phyloP scores from a whole-genome alignment of 1,284 basidiomycete species.

The Ustilago shanxiensis region DNA sequence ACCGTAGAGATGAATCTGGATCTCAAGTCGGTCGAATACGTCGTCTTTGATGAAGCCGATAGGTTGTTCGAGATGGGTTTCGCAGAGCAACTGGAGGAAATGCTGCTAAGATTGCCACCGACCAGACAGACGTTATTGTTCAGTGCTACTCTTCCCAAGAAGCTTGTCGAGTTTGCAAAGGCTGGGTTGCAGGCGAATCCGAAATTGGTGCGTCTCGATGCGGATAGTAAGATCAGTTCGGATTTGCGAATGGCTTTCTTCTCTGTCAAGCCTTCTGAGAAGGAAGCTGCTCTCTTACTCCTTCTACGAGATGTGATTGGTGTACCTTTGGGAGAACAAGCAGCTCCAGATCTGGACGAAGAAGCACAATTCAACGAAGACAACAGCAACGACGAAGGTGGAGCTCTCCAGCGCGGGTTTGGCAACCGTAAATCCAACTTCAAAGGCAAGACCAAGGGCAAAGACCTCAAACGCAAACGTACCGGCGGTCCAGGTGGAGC shows the following conservation, averaged over 20 bases:
- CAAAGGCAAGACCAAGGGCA: constrained; percentile 40
- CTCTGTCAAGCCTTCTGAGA: constrained; percentile 90
- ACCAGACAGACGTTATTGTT: constrained; percentile 92
- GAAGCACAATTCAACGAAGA: constrained; percentile 58
- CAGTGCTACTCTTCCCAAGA: constrained; percentile 95
- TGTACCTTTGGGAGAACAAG: constrained; percentile 75
- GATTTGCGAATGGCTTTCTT: constrained; percentile 96
- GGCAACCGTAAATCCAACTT: constrained; percentile 26
- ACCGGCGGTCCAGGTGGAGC: constrained; percentile 56
- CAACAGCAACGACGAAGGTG: constrained; percentile 67
- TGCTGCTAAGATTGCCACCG: constrained; percentile 85
- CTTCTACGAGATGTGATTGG: constrained; percentile 88
- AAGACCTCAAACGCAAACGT: constrained; percentile 66
- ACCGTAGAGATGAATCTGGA: constrained; percentile 97
- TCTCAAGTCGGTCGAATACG: constrained; percentile 86
- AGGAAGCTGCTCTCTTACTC: constrained; percentile 89
- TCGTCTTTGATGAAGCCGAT: constrained; percentile 98
- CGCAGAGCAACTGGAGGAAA: constrained; percentile 89
- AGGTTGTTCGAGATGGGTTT: constrained; percentile 98
- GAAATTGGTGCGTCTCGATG: constrained; percentile 92
- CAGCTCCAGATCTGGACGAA: constrained; percentile 37
- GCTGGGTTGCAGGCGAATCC: constrained; percentile 90
- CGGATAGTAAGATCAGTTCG: constrained; percentile 93
- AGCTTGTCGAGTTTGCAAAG: constrained; percentile 96
- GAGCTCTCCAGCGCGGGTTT: constrained; percentile 33